A percentile compares a stretch with the other conserved stretches of the same genome.
Conservation (phyloP, 2,329 filamentous ascomycete species). For the Mariannaea sp. region DNA sequence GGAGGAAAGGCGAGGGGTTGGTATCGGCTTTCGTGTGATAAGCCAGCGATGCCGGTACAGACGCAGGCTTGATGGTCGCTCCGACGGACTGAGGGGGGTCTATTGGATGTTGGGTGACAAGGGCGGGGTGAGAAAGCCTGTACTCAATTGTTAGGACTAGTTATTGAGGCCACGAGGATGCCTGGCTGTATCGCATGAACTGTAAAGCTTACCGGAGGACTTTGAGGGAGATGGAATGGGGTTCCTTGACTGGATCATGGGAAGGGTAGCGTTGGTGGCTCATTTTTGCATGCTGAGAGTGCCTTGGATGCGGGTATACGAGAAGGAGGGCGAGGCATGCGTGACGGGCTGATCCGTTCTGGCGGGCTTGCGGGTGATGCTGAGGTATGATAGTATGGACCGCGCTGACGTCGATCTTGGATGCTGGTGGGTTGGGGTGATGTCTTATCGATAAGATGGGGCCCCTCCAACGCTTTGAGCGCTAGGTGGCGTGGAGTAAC, state of each 20-base stretch:
- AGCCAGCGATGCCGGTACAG: slow-evolving; percentile 70
- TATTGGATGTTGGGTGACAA: slow-evolving; percentile 72
- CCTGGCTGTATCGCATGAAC: neutral
- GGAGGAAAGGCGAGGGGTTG: slow-evolving; percentile 60
- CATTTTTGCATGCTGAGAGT: slow-evolving; percentile 45
- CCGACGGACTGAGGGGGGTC: slow-evolving; percentile 50
- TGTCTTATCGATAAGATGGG: slow-evolving; percentile 21
- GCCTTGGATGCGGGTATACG: neutral
- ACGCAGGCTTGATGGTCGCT: slow-evolving; percentile 48
- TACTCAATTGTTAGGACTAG: slow-evolving; percentile 4
- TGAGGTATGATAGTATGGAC: slow-evolving; percentile 12
- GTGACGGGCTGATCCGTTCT: neutral
- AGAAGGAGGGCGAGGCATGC: neutral
- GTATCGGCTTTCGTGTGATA: slow-evolving; percentile 57
- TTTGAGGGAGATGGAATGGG: slow-evolving; percentile 79
- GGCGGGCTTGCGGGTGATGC: neutral
- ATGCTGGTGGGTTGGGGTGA: too few relatives aligned
- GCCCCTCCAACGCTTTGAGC: neutral
- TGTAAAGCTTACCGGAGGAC: slow-evolving; percentile 65
- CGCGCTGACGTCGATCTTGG: slow-evolving; percentile 5
- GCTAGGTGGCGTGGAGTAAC: too few relatives aligned
- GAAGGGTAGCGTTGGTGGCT: slow-evolving; percentile 64
- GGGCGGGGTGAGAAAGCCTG: slow-evolving; percentile 81
- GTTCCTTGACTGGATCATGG: slow-evolving; percentile 69
- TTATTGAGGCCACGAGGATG: slow-evolving; percentile 12